These are phyloP conservation scores for Trichaptum fuscoviolaceum DNA, from an alignment of 768 basidiomycete genomes.

Conservation along the genomic window DNA sequence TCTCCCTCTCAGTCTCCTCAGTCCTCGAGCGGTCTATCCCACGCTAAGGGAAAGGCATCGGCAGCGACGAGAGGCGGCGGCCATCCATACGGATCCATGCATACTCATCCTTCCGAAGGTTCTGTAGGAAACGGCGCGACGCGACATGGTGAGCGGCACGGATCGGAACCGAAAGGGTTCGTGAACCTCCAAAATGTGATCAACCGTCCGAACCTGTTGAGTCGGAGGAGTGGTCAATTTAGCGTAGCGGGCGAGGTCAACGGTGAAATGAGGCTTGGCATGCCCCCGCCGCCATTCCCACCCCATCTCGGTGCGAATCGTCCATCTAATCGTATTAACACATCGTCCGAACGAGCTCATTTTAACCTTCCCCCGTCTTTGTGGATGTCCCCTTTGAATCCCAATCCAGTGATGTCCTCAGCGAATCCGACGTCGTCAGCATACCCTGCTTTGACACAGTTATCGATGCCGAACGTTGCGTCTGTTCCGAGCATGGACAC, in stretches of 20 bases:
- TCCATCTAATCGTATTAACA: constrained; percentile 19
- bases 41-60: constrained; percentile 23
- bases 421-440: constrained; percentile 21
- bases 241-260: neutral
- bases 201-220: neutral
- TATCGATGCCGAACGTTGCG: constrained; percentile 17
- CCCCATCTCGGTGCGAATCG: constrained; percentile 12
- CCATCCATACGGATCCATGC: constrained; percentile 7
- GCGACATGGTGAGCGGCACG: constrained; percentile 2
- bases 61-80: neutral
- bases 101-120: neutral
- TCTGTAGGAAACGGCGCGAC: neutral
- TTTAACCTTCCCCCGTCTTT: constrained; percentile 65
- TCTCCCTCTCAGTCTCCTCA: constrained; percentile 5
- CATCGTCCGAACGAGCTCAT: constrained; percentile 44
- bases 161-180: neutral
- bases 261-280: constrained; percentile 3
- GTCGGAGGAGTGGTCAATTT: neutral
- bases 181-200: neutral
- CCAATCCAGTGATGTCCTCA: constrained; percentile 40
- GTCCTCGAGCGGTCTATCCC: constrained; percentile 12
- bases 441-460: constrained; percentile 22
- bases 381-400: constrained; percentile 75
- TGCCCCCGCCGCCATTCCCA: constrained; percentile 4
- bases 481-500: constrained; percentile 16